Evolutionary conservation across 352 stramenopile genomes (phyloP), one percentile per base, ranked within the genome.

Genomic region (Phytophthora gonapodyides): DNA sequence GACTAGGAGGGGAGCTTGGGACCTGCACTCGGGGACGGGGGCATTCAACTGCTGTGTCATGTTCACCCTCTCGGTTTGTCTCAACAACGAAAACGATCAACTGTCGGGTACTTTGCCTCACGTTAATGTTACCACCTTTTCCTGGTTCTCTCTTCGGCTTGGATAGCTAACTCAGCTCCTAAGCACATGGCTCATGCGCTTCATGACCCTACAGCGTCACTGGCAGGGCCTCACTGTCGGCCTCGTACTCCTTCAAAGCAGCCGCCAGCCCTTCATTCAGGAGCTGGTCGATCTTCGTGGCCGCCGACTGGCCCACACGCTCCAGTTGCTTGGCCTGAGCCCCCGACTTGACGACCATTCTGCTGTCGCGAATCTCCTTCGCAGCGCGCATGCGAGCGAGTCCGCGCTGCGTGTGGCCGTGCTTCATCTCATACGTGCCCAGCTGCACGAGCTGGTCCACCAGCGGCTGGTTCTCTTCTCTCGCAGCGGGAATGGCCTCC

Each of bases 261-360:
- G 60, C 63, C 1, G 69, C 37, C 3, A 90, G 62, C 16, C 83
- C 83, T 51, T 73, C 71, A 27, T 76, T 72, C 40, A 92, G 55
- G 21, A 92, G 71, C 21, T 69, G 61, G 36, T 92, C 79, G 21
- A 90, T 55, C 61, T 90, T 92, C 27, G 71, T 71, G 15, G 83
- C 83, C 0, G 73, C 64, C 0, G 70, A 82, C 7, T 57, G 17
- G 0, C 83, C 83, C 4, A 92, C 67, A 15, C 74, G 62, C 8
- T 88, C 68, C 7, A 92, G 52, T 45, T 78, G 56, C 16, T 69
- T 64, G 0, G 80, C 81, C 64, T 90, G 78, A 15, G 80, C 80
- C 0, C 81, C 80, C 0, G 83, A 88, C 12, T 57, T 87, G 55
- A 89, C 79, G 24, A 81, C 69, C 15, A 78, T 61, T 10, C 52